Percentiles rank a stretch among this genome's conserved stretches.
Evolutionary conservation across 257 asterid genomes (phyloP).

Genomic region (Anisodus tanguticus): DNA sequence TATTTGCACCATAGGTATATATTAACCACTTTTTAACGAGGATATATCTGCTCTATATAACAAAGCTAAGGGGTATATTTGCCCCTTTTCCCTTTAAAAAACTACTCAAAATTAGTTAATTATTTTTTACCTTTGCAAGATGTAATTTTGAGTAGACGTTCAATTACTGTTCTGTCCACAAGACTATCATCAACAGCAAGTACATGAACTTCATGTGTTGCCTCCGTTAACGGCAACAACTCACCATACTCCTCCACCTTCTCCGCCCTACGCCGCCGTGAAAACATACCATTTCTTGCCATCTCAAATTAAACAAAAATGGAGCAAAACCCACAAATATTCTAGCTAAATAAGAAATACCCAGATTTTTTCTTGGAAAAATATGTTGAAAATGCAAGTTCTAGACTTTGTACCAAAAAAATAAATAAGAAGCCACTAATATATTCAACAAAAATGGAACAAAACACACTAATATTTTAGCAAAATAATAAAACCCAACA

Average conservation of each 20-base stretch:
- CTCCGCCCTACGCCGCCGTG: slow-evolving; percentile 55
- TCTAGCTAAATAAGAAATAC: not conserved
- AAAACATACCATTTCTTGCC: slow-evolving; percentile 60
- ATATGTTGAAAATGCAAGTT: not conserved
- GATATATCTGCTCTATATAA: too few species aligned
- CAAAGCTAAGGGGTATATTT: too few species aligned
- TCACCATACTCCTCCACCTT: slow-evolving; percentile 41
- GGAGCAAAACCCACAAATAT: slow-evolving; percentile 6
- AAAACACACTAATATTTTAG: slow-evolving; percentile 1
- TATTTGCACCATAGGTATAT: too few species aligned
- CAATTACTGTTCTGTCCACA: slow-evolving; percentile 69
- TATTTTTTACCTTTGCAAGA: slow-evolving; percentile 59
- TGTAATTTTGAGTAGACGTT: slow-evolving; percentile 65
- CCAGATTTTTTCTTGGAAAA: not conserved
- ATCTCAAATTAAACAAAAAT: slow-evolving; percentile 40
- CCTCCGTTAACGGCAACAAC: slow-evolving; percentile 34
- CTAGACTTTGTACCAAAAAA: not conserved
- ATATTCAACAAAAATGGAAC: slow-evolving; percentile 34
- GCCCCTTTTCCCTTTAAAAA: too few species aligned
- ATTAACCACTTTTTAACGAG: too few species aligned
- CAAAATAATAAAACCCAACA: not conserved
- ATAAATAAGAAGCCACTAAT: not conserved
- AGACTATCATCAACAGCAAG: slow-evolving; percentile 73
- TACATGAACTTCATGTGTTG: slow-evolving; percentile 60
- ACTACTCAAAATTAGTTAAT: too few species aligned